These are phyloP conservation scores for Sonneratia alba DNA, from an alignment of 345 rosid genomes.

Conservation along the genomic window DNA sequence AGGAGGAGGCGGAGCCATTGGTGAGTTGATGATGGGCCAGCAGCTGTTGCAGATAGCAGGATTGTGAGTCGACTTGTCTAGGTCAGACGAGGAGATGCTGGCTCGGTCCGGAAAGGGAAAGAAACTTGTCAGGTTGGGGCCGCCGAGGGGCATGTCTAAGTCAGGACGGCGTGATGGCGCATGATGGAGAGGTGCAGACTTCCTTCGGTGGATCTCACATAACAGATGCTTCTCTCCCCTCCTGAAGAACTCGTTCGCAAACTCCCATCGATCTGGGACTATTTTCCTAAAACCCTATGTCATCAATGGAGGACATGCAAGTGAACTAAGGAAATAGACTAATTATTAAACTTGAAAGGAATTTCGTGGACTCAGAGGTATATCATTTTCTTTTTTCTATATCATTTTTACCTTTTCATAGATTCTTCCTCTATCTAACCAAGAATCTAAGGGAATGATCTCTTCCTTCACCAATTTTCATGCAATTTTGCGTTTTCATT, in stretches of 20 bases:
- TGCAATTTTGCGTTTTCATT: not conserved
- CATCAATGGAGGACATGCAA: constrained; percentile 2
- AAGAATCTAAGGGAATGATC: not conserved
- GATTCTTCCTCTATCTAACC: not conserved
- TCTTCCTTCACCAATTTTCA: not conserved
- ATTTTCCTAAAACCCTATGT: constrained; percentile 92
- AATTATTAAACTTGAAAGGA: not conserved
- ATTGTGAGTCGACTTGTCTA: constrained; percentile 38
- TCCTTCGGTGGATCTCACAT: constrained; percentile 88
- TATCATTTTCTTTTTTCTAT: not conserved
- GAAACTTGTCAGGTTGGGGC: constrained; percentile 16
- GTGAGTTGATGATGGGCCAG: constrained; percentile 35
- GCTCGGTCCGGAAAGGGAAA: constrained; percentile 45
- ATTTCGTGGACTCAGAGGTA: not conserved
- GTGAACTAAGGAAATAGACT: not conserved
- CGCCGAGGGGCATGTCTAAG: constrained; percentile 19
- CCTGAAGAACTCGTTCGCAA: constrained; percentile 85
- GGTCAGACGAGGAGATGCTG: constrained; percentile 46
- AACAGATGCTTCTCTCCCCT: constrained; percentile 89
- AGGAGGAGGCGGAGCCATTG: constrained; percentile 11
- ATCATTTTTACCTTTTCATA: not conserved
- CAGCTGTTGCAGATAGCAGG: not conserved
- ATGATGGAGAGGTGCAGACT: constrained; percentile 58
- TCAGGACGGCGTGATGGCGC: constrained; percentile 37
- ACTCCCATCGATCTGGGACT: constrained; percentile 98